These are phyloP conservation scores for Diaporthe vaccinii DNA, from an alignment of 2,329 filamentous ascomycete genomes.

Conservation along the genomic window DNA sequence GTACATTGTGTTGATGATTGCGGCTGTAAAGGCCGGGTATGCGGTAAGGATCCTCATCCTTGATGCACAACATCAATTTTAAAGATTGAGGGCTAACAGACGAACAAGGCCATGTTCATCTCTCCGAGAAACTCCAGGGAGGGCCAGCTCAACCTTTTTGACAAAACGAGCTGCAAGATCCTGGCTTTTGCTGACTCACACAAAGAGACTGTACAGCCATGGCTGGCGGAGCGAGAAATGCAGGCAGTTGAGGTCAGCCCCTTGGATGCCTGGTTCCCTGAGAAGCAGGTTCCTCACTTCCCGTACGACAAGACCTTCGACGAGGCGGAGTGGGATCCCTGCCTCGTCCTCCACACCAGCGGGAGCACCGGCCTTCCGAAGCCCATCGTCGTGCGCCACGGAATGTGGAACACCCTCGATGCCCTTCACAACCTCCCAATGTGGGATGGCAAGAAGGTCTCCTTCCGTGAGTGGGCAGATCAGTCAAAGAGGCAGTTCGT, in stretches of 20 bases:
- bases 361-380: conserved; percentile 62
- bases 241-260: conserved; percentile 51
- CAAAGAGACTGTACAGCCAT: conserved; percentile 51
- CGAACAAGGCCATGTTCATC: conserved; percentile 55
- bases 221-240: conserved; percentile 56
- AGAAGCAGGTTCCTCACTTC: conserved; percentile 51
- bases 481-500: conserved; percentile 29
- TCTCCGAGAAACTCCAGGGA: conserved; percentile 61
- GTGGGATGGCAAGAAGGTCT: conserved; percentile 39
- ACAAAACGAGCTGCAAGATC: conserved; percentile 57
- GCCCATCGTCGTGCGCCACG: conserved; percentile 56
- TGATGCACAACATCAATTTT: too few species aligned
- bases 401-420: conserved; percentile 54
- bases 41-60: conserved; percentile 35
- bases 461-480: conserved; percentile 18
- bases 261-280: conserved; percentile 53
- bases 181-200: conserved; percentile 52
- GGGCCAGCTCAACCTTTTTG: conserved; percentile 59
- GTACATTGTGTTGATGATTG: conserved; percentile 38
- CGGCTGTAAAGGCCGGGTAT: conserved; percentile 40
- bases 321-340: conserved; percentile 57
- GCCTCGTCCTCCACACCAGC: conserved; percentile 59
- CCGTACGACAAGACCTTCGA: conserved; percentile 58
- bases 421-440: conserved; percentile 45
- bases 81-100: background rate